Evolutionary conservation across 2,329 filamentous ascomycete genomes (phyloP).

Genomic region (Fusarium compactum): DNA sequence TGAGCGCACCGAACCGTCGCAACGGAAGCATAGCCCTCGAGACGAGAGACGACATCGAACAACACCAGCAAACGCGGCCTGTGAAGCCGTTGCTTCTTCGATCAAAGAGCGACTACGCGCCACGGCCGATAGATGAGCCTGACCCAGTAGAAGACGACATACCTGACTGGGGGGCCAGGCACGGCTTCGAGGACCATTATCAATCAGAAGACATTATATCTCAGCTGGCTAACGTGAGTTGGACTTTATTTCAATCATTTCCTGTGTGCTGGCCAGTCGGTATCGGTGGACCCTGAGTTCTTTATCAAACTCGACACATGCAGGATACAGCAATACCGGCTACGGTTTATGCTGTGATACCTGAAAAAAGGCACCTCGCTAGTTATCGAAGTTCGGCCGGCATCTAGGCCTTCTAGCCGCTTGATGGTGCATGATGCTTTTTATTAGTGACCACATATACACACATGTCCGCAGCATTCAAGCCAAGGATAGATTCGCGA

Average conservation of each 20-base stretch:
- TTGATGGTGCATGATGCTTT: background rate
- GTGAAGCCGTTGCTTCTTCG: slow-evolving; percentile 65
- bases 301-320: slow-evolving; percentile 13
- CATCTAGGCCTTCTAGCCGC: background rate
- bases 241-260: slow-evolving; percentile 29
- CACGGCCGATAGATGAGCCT: slow-evolving; percentile 56
- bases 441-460: background rate
- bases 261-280: slow-evolving; percentile 15
- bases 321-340: slow-evolving; percentile 2
- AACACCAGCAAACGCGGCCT: slow-evolving; percentile 54
- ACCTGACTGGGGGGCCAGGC: slow-evolving; percentile 72
- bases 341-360: slow-evolving; percentile 7
- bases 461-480: background rate
- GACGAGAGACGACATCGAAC: slow-evolving; percentile 50
- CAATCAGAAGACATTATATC: slow-evolving; percentile 91
- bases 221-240: slow-evolving; percentile 80
- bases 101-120: slow-evolving; percentile 68
- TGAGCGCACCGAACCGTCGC: slow-evolving; percentile 60
- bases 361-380: background rate
- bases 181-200: slow-evolving; percentile 94
- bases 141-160: slow-evolving; percentile 61
- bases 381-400: background rate
- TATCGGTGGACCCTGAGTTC: slow-evolving; percentile 53
- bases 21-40: slow-evolving; percentile 48
- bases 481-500: background rate